Evolutionary conservation across 495 filamentous ascomycete genomes (phyloP).

Genomic region (Penicillium maclennaniae): DNA sequence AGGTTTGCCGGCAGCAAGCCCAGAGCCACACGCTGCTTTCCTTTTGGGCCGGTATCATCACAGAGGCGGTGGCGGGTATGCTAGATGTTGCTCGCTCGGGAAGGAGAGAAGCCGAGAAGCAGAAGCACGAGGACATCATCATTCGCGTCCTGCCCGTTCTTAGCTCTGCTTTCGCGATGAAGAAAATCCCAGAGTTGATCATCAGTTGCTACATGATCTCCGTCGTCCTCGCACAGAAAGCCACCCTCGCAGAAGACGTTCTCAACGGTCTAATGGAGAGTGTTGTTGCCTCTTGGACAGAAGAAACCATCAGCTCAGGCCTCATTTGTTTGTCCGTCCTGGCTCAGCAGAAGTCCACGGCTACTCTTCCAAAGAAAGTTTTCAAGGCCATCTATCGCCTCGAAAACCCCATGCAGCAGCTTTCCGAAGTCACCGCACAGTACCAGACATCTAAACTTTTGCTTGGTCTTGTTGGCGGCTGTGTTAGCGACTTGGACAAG

Average conservation of each 20-base stretch:
- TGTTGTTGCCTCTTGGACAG: slow-evolving; percentile 68
- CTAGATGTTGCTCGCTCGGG: slow-evolving; percentile 72
- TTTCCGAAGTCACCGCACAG: slow-evolving; percentile 59
- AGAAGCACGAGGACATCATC: slow-evolving; percentile 75
- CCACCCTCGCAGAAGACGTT: slow-evolving; percentile 66
- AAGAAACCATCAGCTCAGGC: slow-evolving; percentile 66
- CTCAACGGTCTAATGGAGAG: slow-evolving; percentile 82
- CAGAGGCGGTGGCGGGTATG: slow-evolving; percentile 76
- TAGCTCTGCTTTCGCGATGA: slow-evolving; percentile 69
- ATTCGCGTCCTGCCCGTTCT: slow-evolving; percentile 70
- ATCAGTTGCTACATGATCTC: slow-evolving; percentile 88
- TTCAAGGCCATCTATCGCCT: slow-evolving; percentile 65
- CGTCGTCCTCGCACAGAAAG: slow-evolving; percentile 78
- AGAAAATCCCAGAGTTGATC: slow-evolving; percentile 68
- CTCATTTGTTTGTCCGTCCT: slow-evolving; percentile 77
- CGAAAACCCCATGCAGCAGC: slow-evolving; percentile 50
- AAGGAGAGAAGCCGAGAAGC: slow-evolving; percentile 58
- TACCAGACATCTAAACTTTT: slow-evolving; percentile 69
- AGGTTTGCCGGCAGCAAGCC: slow-evolving; percentile 60
- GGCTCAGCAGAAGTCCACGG: slow-evolving; percentile 64
- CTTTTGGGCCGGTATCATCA: slow-evolving; percentile 83
- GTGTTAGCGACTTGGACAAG: slow-evolving; percentile 60
- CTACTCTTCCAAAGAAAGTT: slow-evolving; percentile 58
- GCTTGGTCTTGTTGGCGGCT: slow-evolving; percentile 65
- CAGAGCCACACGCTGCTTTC: slow-evolving; percentile 72